These are phyloP conservation scores for Gossypium australe DNA, from an alignment of 345 rosid species.

Conservation along the genomic window DNA sequence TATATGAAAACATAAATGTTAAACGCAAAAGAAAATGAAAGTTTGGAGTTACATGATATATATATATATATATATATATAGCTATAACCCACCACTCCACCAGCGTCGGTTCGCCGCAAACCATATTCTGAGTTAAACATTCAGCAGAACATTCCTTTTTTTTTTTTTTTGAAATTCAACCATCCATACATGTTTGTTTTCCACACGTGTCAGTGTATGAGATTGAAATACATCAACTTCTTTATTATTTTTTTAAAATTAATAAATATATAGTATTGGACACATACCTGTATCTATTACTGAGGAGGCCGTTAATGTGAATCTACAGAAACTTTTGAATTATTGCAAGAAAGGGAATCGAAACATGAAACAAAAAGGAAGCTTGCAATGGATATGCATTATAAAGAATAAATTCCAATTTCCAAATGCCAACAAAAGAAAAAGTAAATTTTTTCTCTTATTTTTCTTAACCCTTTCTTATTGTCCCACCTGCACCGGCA, in stretches of 20 bases:
- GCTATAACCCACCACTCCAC: background rate
- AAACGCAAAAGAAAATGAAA: background rate
- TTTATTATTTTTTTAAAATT: background rate
- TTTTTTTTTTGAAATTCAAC: background rate
- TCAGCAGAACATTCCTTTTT: conserved; percentile 26
- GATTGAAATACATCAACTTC: background rate
- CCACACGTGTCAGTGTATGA: background rate
- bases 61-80: background rate
- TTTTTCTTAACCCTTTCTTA: conserved; percentile 26
- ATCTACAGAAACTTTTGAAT: conserved; percentile 59
- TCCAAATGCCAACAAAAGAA: conserved; percentile 25
- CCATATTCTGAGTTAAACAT: conserved; percentile 18
- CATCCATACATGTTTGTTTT: background rate
- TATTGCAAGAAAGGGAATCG: conserved; percentile 52
- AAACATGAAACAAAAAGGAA: conserved; percentile 37
- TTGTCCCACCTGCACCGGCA: conserved; percentile 36
- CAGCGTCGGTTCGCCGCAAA: conserved; percentile 64
- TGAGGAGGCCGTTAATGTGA: conserved; percentile 31
- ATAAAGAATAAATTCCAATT: conserved; percentile 64
- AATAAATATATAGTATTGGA: background rate
- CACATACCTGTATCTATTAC: background rate
- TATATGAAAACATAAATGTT: background rate
- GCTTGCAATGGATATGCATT: conserved; percentile 44
- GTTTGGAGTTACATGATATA: background rate
- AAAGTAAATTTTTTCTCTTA: background rate